Evolutionary conservation across 2,329 filamentous ascomycete species (phyloP), one percentile per base, ranked within the genome.

Genomic region (Lachnellula cervina): DNA sequence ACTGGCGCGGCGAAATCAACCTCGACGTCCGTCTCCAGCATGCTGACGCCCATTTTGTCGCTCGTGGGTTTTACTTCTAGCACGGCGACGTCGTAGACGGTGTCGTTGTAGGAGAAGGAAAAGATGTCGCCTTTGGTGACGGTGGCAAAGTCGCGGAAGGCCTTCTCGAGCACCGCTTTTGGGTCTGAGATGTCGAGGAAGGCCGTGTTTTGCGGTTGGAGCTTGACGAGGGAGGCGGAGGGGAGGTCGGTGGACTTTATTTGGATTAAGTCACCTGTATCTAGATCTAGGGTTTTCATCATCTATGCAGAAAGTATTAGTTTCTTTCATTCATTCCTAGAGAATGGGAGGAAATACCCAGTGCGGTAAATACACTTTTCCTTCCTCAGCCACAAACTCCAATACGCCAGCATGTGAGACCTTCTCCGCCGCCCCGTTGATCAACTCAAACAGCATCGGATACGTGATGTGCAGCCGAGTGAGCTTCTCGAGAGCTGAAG

Each of bases 121-220:
- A 99, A 99, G 44, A 96, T 80, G 69, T 99, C 94, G 61, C 91
- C 92, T 68, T 92, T 90, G 3, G 92, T 96, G 16, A 97, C 80
- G 50, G 93, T 93, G 16, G 92, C 90, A 74, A 97, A 99, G 73
- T 95, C 95, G 44, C 93, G 87, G 74, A 99, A 97, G 0, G 91
- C 93, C 66, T 94, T 94, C 74, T 99, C 94, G 32, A 99, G 84
- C 13, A 99, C 94, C 42, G 94, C 94, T 74, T 96, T 97, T 21
- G 94, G 94, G 67, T 99, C 94, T 66, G 88, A 93, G 70, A 99
- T 97, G 46, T 97, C 93, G 61, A 99, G 87, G 74, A 99, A 99
- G 65, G 87, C 88, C 51, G 89, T 85, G 21, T 90, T 92, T 74
- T 99, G 94, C 0, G 94, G 90, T 75, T 99, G 93, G 8, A 99